Evolutionary conservation across 2,329 filamentous ascomycete genomes (phyloP), one percentile per base, ranked within the genome.

Genomic region (Phoma sp.): DNA sequence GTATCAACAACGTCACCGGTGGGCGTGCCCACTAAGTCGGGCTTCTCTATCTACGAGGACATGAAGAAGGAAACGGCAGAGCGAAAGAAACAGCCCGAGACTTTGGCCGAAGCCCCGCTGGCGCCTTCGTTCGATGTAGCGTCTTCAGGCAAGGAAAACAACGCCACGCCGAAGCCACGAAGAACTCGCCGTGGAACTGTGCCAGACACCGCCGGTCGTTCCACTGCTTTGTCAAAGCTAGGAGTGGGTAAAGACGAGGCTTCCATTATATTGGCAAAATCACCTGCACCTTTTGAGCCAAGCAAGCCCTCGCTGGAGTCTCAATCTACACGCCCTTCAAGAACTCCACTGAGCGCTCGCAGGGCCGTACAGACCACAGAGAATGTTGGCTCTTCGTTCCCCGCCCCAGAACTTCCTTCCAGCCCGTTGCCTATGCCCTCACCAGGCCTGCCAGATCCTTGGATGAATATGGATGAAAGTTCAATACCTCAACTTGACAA

Each of bases 1-100:
- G 42, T 52, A 24, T 30, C 57, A n/a, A 32, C 49, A 22, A 60
- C 62, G 6, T 61, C 62, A 1, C 36, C 61, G 3, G 59, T 60
- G 0, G 36, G 55, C 1, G 49, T 57, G 38, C 55, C 62, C 25
- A 58, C 33, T 25, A 68, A 67, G 32, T 47, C 52, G 10, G 59
- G 64, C 0, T 71, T 75, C 45, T 51, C 66, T 2, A 73, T 74
- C 22, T 68, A 68, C 37, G 70, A 74, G 43, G 71, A 74, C 41
- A 45, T 53, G 3, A 62, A 54, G 39, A 72, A 66, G 44, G 59
- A 68, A 2, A 59, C 57, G 13, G 48, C 42, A 36, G 53, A 45
- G 11, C 36, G 57, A 32, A 57, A 48, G 6, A 47, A 48, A 24
- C 57, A 60, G 13, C 18, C 53, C 7, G 55, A 64, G 5, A 47